Evolutionary conservation across 2,329 filamentous ascomycete species (phyloP), one percentile per base, ranked within the genome.

Genomic region (Diplocarpon mali): DNA sequence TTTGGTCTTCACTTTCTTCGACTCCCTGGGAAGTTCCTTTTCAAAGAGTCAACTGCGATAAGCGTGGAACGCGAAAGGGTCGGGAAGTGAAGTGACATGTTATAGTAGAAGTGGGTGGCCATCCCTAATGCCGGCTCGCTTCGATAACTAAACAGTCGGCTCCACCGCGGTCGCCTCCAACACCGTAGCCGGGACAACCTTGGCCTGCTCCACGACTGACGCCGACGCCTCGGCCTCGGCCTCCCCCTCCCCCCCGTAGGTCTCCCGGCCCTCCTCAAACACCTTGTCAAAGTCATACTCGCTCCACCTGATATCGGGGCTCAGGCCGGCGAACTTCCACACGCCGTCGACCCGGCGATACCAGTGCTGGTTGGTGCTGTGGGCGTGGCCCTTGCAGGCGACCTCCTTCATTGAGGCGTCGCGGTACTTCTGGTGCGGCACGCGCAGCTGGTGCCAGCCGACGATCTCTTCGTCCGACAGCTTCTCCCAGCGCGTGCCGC

Each of bases 361-460:
- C 68, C 68, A 71, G 53, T 74, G 69, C 47, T 62, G 68, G 56
- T 72, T 73, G 53, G 64, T 67, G 50, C 68, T 70, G 60, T 77
- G 73, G 5, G 70, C 71, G 52, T 76, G 72, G n/a, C 72, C 72
- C 64, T 75, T 73, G 53, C 70, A 64, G 2, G 62, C 60, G 16
- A 76, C 71, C 41, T 66, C 62, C n/a, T 57, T 65, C 42, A 65
- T 54, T 13, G 60, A 63, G 46, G 62, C 65, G 53, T 75, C 72
- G 12, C 62, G 69, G 62, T 76, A 76, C 52, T 65, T 65, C 60
- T 76, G 72, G 55, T 77, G 73, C 13, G 73, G 72, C 36, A 76
- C 73, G 27, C 73, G 71, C 51, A 77, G 65, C 63, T 77, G 73
- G 57, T 77, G 73, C 59, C 68, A 67, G 27, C 73, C 75, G 46